Evolutionary conservation across 805 yeast genomes (phyloP).

Genomic region (Metahyphopichia silvanorum): DNA sequence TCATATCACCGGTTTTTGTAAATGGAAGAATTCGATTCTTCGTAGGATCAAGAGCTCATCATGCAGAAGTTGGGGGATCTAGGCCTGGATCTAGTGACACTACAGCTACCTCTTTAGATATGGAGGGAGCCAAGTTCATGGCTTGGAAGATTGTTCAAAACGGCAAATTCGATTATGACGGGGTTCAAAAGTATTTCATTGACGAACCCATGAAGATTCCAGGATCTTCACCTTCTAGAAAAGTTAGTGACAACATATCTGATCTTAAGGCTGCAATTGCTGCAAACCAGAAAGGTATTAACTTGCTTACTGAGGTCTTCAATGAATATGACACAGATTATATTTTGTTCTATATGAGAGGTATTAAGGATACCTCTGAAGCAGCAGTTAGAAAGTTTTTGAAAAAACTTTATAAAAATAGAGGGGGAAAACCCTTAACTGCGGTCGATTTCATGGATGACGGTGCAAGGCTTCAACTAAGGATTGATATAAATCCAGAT

Average conservation of each 20-base stretch:
- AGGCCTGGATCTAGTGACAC: constrained; percentile 16
- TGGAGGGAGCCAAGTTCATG: constrained; percentile 18
- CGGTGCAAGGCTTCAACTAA: constrained; percentile 12
- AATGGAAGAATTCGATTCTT: constrained; percentile 12
- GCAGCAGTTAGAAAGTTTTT: constrained; percentile 51
- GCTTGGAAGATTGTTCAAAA: constrained; percentile 14
- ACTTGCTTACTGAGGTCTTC: constrained; percentile 56
- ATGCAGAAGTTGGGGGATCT: constrained; percentile 21
- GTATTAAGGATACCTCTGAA: constrained; percentile 79
- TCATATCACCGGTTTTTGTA: constrained; percentile 17
- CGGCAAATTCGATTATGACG: constrained; percentile 14
- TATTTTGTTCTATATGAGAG: constrained; percentile 72
- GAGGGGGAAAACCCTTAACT: constrained; percentile 31
- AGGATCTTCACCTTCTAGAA: constrained; percentile 17
- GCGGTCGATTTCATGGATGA: constrained; percentile 16
- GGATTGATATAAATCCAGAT: constrained; percentile 13
- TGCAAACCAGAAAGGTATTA: constrained; percentile 81
- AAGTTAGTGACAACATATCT: constrained; percentile 15
- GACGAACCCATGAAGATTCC: constrained; percentile 14
- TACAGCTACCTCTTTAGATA: constrained; percentile 14
- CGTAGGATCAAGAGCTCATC: constrained; percentile 19
- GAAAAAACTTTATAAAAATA: constrained; percentile 30
- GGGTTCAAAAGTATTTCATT: constrained; percentile 7
- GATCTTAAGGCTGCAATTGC: constrained; percentile 84
- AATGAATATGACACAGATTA: constrained; percentile 58